These are phyloP conservation scores for Musa troglodytarum DNA, from an alignment of 176 grass and related monocot species.

Conservation along the genomic window DNA sequence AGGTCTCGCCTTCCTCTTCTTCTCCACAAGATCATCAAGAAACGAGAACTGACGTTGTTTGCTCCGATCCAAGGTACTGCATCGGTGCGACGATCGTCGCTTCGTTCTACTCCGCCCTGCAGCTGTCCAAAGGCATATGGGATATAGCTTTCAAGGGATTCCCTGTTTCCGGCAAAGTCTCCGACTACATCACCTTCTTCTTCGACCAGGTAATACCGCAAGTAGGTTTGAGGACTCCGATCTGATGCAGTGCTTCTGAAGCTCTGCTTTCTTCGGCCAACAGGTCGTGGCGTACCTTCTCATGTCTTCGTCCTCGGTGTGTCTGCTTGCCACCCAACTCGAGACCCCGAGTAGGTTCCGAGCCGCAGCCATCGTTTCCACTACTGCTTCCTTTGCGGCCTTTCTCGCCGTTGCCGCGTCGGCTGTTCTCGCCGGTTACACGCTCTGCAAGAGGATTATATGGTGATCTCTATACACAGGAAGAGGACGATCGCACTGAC, in stretches of 20 bases:
- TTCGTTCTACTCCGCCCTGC: background rate
- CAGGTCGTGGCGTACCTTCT: conserved; percentile 13
- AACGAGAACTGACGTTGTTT: background rate
- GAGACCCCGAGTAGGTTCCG: background rate
- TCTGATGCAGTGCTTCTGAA: background rate
- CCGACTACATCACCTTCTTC: conserved; percentile 14
- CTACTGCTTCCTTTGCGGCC: background rate
- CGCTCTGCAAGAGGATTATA: conserved; percentile 8
- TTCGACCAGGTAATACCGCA: background rate
- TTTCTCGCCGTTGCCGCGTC: background rate
- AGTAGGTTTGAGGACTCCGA: background rate
- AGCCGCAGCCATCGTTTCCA: background rate
- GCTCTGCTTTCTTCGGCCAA: background rate
- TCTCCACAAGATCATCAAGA: background rate
- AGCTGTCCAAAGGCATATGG: conserved; percentile 11
- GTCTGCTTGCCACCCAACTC: background rate
- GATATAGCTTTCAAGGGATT: conserved; percentile 6
- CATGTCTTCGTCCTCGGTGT: conserved; percentile 10
- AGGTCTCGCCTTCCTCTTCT: background rate
- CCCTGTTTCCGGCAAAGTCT: background rate
- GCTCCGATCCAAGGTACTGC: background rate
- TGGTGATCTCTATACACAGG: background rate
- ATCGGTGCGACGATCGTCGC: background rate
- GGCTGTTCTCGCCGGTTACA: conserved; percentile 9
- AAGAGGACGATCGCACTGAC: background rate